Percentiles rank a stretch among this genome's conserved stretches.
Conservation (phyloP, 768 basidiomycete genomes). For the Tulasnella calospora region DNA sequence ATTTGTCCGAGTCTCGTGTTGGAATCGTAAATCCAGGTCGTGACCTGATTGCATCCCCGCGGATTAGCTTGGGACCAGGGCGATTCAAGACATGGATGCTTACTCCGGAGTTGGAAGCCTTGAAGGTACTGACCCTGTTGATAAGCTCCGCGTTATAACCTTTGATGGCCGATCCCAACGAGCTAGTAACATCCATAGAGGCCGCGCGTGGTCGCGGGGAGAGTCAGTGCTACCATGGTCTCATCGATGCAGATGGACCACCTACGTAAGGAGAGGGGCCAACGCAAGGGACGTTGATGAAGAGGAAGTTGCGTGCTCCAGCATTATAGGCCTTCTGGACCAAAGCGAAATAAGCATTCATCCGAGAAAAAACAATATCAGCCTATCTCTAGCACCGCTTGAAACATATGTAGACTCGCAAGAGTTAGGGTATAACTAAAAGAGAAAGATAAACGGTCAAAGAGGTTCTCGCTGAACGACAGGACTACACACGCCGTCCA, state of each 20-base stretch:
- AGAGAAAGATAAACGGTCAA: neutral
- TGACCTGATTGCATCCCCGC: constrained; percentile 38
- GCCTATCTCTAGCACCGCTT: neutral
- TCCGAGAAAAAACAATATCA: constrained; percentile 27
- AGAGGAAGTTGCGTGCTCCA: constrained; percentile 60
- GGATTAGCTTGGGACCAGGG: constrained; percentile 35
- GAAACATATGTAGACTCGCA: constrained; percentile 31
- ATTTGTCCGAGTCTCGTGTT: constrained; percentile 48
- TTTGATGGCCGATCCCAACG: constrained; percentile 40
- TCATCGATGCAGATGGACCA: constrained; percentile 32
- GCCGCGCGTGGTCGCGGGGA: neutral
- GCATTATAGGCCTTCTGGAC: constrained; percentile 38
- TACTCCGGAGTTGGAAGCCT: neutral
- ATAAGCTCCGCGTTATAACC: constrained; percentile 51
- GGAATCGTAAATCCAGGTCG: constrained; percentile 50
- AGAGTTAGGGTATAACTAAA: neutral
- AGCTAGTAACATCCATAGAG: neutral
- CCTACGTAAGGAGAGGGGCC: constrained; percentile 53
- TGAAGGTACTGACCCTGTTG: constrained; percentile 37
- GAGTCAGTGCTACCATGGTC: neutral
- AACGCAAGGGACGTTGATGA: constrained; percentile 57
- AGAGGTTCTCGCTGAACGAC: neutral
- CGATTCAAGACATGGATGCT: neutral
- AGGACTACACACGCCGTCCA: neutral
- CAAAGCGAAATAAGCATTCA: constrained; percentile 47